Base-by-base conservation (phyloP, 2,329 filamentous ascomycete species). In the Colletotrichum orchidophilum region DNA sequence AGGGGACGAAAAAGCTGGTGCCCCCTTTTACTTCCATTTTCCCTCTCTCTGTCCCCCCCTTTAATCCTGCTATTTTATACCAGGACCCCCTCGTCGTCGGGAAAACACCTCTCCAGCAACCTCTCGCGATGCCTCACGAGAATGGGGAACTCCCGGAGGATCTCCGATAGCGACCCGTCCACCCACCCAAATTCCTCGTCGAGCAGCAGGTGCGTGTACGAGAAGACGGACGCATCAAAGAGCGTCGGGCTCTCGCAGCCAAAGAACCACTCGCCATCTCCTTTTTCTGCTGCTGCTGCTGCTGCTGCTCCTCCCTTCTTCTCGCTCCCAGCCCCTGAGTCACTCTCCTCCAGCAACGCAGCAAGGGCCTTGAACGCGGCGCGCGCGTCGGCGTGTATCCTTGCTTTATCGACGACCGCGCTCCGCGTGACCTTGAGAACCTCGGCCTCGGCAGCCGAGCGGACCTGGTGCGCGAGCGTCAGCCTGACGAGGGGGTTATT, bases 151-250 rank as follows among this genome's bases (percentile, higher is more conserved):
- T 83, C 83, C 62, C 79, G 81, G 69, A 97, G 77, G 61, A 88
- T 82, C 66, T 87, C 85, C 15, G 80, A 84, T 62, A 97, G 82
- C 63, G 85, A 84, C 71, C 86, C 87, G 67, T 93, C 89, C 70
- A 83, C 84, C 93, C 93, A 95, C 1, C 82, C 84, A 74, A 94
- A 73, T 8, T 72, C 72, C 77, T 90, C 86, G 71, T 93, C 90
- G 62, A 97, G 82, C 63, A 98, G 84, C 61, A 97, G 84, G 80
- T 97, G 90, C 0, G 94, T 95, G 81, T 98, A 99, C 3, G 94
- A 91, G 82, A 98, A 98, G 2, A 98, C 89, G 64, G 90, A 91
- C 7, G 96, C 95, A 81, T 99, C 96, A 75, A 98, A 96, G 27
- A 96, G 78, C 0, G 91, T 90, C 0, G 96, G 94, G 78, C 33